Base-by-base conservation (phyloP, 2,329 filamentous ascomycete genomes). In the Nothopassalora personata region DNA sequence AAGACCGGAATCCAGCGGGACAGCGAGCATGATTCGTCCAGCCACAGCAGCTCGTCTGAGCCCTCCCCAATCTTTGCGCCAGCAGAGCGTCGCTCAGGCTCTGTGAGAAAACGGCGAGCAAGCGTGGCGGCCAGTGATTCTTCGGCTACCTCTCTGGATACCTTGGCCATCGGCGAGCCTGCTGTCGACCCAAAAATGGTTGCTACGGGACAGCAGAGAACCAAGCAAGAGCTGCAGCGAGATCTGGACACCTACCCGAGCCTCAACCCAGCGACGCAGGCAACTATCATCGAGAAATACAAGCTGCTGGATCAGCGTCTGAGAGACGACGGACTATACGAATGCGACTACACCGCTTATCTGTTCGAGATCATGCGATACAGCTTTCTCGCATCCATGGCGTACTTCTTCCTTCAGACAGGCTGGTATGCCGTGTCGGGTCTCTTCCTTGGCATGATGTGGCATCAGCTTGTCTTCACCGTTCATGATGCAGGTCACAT, bases 401-500 rank as follows among this genome's bases (percentile, higher is more conserved):
- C 85, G 62, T 74, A 92, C 36, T 71, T 76, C 56, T 71, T 76
- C 36, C 70, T 81, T 15, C 70, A 67, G 13, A 61, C 66, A 7
- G 74, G 74, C 33, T 78, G 76, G 73, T 81, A 78, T 64, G 69
- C 73, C n/a, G 77, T 83, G 2, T 90, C 89, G 58, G 91, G 85
- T 1, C 72, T 89, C 52, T 91, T 87, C 66, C 80, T 97, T 2
- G 94, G 93, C 19, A 80, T 84, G 62, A 83, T 96, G 70, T 97
- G 94, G 93, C 94, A 97, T 71, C 94, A 97, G 72, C 82, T 97
- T 30, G 89, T 93, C 54, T 99, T 99, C 71, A 87, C 88, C 1
- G 94, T 90, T 61, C 94, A 99, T 74, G 94, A 99, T 79, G 90
- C 93, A 53, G 92, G 91, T 6, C 94, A 99, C 74, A 96, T 97